Conservation (phyloP, 73 alveolate species). For the Paramecium bursaria region DNA sequence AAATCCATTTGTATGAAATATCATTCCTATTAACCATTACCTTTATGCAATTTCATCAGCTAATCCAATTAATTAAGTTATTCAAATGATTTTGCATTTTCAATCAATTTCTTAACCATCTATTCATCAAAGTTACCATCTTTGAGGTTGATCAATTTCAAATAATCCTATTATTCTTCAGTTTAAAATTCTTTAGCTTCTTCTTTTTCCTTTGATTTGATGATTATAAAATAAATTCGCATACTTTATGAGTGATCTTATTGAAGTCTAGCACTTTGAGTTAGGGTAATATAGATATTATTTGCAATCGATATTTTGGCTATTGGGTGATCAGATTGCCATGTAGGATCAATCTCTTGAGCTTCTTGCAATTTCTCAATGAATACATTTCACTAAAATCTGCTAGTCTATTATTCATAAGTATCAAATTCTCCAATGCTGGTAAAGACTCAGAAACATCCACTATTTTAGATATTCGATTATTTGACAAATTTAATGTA, state of each 20-base stretch:
- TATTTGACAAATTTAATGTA: slow-evolving; percentile 62
- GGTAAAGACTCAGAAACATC: slow-evolving; percentile 66
- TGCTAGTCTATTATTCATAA: slow-evolving; percentile 67
- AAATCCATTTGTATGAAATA: slow-evolving; percentile 45
- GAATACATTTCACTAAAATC: slow-evolving; percentile 67
- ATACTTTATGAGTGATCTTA: slow-evolving; percentile 25
- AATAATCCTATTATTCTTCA: slow-evolving; percentile 33
- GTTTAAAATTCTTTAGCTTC: slow-evolving; percentile 8
- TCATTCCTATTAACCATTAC: no score
- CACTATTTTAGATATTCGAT: slow-evolving; percentile 52
- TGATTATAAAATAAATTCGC: neutral
- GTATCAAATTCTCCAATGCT: slow-evolving; percentile 19
- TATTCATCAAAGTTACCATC: slow-evolving; percentile 29
- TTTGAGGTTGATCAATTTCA: slow-evolving; percentile 39
- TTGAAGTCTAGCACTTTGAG: slow-evolving; percentile 62
- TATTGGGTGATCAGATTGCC: slow-evolving; percentile 61
- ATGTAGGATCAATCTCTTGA: slow-evolving; percentile 58
- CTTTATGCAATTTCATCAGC: slow-evolving; percentile 27
- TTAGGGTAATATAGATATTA: slow-evolving; percentile 58
- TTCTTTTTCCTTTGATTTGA: slow-evolving; percentile 7
- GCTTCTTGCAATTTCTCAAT: slow-evolving; percentile 66
- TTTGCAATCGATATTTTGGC: slow-evolving; percentile 62
- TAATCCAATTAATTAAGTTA: slow-evolving; percentile 28
- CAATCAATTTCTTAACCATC: neutral
- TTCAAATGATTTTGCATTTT: slow-evolving; percentile 43